These are phyloP conservation scores for Xerocomus minutiporus DNA, from an alignment of 1,284 basidiomycete species.

Conservation along the genomic window DNA sequence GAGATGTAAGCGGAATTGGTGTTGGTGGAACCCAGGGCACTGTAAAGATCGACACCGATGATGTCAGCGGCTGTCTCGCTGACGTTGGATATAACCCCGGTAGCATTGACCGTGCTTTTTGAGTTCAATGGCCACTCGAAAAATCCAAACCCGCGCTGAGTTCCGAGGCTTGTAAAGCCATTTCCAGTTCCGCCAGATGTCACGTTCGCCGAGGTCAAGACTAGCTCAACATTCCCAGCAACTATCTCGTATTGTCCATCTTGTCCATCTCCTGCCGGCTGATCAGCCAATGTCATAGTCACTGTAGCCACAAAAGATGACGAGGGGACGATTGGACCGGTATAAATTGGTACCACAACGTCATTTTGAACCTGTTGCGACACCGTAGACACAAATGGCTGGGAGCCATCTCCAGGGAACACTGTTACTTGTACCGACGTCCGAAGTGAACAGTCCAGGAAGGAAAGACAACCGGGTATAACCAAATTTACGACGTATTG, in stretches of 20 bases:
- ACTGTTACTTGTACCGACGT: constrained; percentile 83
- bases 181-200: constrained; percentile 33
- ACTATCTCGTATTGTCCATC: constrained; percentile 72
- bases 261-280: constrained; percentile 56
- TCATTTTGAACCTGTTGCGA: constrained; percentile 75
- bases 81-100: constrained; percentile 57
- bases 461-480: constrained; percentile 80
- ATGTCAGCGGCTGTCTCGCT: constrained; percentile 70
- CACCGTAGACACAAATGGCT: constrained; percentile 64
- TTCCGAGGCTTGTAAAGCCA: constrained; percentile 28
- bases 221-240: constrained; percentile 74
- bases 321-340: constrained; percentile 74
- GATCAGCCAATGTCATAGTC: constrained; percentile 60
- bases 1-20: constrained; percentile 40
- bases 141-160: constrained; percentile 62
- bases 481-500: constrained; percentile 81
- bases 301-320: constrained; percentile 75
- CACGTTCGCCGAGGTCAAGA: constrained; percentile 59
- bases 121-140: constrained; percentile 70
- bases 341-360: constrained; percentile 63
- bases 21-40: constrained; percentile 46
- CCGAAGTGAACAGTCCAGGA: constrained; percentile 77
- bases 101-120: constrained; percentile 48
- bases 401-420: constrained; percentile 66
- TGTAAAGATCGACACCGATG: constrained; percentile 58